Evolutionary conservation across 2,329 filamentous ascomycete genomes (phyloP), one percentile per base, ranked within the genome.

Genomic region (Trichoderma atroviride): DNA sequence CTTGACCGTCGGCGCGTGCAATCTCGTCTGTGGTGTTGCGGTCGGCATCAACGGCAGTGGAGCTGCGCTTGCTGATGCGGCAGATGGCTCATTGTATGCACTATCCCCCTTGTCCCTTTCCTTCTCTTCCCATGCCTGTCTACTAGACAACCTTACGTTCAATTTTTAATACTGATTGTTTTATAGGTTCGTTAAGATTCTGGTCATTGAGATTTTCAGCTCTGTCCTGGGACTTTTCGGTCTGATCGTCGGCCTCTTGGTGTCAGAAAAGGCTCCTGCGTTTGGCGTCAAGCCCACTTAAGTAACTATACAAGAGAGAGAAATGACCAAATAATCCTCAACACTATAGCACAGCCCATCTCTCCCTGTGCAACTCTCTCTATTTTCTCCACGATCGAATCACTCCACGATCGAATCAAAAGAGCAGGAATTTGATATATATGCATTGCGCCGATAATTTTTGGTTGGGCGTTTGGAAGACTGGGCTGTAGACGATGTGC

Each of bases 121-220:
- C 22, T 14, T n/a, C 22, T 33, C 19, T 1, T 14, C 19, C 37
- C 9, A 50, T 19, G 6, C 16, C 1, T 43, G 24, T 57, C 37
- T 16, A 2, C 19, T 4, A 13, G 35, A 63, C 35, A 14, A 2
- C 43, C 5, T 3, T 14, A 11, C 29, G 2, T 40, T 7, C 40
- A 2, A 9, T n/a, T n/a, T 24, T 2, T 13, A 5, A n/a, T 73
- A 37, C 76, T 79, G 70, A 81, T 70, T 19, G 3, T 10, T 31
- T 14, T 63, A 9, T 69, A 97, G 94, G 67, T 99, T 99, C 82
- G 95, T 99, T 82, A 97, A 97, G 84, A 97, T 99, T 74, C 89
- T 99, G 64, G 95, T 99, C 74, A 96, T 99, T 77, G 96, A 99
- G 82, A 99, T 99, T 80, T 99, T 99, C 86, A 97, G 94, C 79